A percentile compares a stretch with the other conserved stretches of the same genome.
Evolutionary conservation across 2,329 filamentous ascomycete genomes (phyloP).

Genomic region (Tolypocladium album): DNA sequence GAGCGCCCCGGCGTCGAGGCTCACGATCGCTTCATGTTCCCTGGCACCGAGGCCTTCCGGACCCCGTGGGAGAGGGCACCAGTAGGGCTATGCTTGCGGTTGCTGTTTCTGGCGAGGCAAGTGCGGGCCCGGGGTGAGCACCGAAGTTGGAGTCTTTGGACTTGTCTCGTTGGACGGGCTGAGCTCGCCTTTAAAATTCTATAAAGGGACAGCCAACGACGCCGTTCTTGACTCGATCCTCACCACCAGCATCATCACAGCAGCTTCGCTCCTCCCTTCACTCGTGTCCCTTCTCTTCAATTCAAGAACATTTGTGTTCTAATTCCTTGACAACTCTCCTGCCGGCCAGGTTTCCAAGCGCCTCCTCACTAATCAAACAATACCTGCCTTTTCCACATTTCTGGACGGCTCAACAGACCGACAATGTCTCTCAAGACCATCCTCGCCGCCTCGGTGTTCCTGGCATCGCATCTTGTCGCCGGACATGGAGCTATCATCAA

Average conservation of each 20-base stretch:
- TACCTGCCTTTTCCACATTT: too few relatives aligned
- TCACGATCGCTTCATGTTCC: slow-evolving; percentile 1
- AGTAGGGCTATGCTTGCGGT: not conserved
- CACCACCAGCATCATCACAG: slow-evolving; percentile 2
- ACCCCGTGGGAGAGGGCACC: not conserved
- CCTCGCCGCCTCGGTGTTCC: slow-evolving; percentile 36
- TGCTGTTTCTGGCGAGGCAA: not conserved
- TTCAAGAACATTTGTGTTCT: not conserved
- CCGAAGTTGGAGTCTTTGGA: not conserved
- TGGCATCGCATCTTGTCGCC: slow-evolving; percentile 43
- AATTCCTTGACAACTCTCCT: not conserved
- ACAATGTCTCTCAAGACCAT: slow-evolving; percentile 21
- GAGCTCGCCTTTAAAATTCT: not conserved
- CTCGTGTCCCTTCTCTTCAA: not conserved
- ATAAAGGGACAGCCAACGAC: slow-evolving; percentile 1
- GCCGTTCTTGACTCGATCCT: not conserved
- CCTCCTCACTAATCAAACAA: not conserved
- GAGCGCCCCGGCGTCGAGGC: not conserved
- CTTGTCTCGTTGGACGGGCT: not conserved
- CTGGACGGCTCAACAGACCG: not conserved
- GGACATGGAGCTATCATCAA: slow-evolving; percentile 50
- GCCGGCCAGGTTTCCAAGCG: slow-evolving; percentile 2
- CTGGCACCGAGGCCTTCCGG: not conserved
- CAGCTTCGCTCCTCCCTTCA: not conserved
- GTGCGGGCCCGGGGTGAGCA: too few relatives aligned